Base-by-base conservation (phyloP, 1,284 basidiomycete species). In the Schizophyllum amplum region DNA sequence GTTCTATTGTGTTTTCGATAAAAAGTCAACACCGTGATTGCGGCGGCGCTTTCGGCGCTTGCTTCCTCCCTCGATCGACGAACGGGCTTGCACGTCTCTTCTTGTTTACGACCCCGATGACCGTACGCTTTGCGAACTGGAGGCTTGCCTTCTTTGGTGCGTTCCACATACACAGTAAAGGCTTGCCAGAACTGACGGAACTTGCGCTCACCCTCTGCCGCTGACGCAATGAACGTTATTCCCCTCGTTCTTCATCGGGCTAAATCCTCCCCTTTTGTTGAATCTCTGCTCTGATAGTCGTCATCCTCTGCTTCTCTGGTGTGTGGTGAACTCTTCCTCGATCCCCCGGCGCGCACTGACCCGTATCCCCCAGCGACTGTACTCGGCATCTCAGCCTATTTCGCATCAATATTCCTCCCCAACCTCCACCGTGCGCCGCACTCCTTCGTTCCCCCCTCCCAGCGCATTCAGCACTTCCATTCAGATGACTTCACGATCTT, bases 401-500 rank as follows among this genome's bases (percentile, higher is more conserved):
- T 89, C 64, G 85, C 82, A 0, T 75, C 61, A 56, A 67, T 84
- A 47, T 90, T 90, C 68, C 71, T 88, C 46, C 85, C 85, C 1
- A 69, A 76, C 54, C 67, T 84, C 24, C 81, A 84, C 66, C 75
- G 87, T 89, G 64, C 56, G 80, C 73, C 4, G 49, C 51, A 27
- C 53, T 24, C 54, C 53, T 47, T 53, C 46, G 49, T 47, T 23
- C 59, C 20, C 33, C 20, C 21, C 54, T 17, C 49, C 52, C 20
- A 51, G 48, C 48, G 24, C 27, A 51, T 54, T 27, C 20, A 54
- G 60, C 52, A 53, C 48, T 47, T 24, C 52, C 33, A 27, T 55
- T 24, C 61, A 90, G 87, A 72, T 65, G 84, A 85, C 64, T 88
- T 86, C 62, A 81, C 78, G 11, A 83, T 87, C 49, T 89, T 86